Evolutionary conservation across 306 rosid species (phyloP).

Genomic region (Albizia julibrissin): DNA sequence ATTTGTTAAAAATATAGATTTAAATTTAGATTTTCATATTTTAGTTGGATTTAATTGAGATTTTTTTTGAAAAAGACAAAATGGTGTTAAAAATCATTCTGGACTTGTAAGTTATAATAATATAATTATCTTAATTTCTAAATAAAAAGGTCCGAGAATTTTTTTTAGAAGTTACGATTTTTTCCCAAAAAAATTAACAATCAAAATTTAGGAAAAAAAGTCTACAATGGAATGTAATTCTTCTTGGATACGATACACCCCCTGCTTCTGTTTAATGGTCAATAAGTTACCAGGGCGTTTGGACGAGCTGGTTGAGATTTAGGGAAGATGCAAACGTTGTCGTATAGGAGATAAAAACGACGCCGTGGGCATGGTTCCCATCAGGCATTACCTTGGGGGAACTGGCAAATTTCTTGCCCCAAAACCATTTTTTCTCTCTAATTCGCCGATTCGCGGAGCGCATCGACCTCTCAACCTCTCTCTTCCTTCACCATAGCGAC

Average conservation of each 20-base stretch:
- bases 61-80: no score
- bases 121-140: no score
- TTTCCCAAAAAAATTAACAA: no score
- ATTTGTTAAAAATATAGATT: no score
- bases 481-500: conserved; percentile 50
- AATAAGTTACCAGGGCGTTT: background rate
- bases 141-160: no score
- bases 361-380: conserved; percentile 14
- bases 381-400: conserved; percentile 1
- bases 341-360: conserved; percentile 36
- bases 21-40: no score
- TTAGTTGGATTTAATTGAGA: no score
- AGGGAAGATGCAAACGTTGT: conserved; percentile 39
- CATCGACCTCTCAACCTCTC: conserved; percentile 19
- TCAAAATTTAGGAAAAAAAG: background rate
- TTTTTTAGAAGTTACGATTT: no score
- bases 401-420: conserved; percentile 29
- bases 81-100: no score
- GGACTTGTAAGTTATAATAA: no score
- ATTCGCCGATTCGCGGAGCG: conserved; percentile 46
- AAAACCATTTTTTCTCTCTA: conserved; percentile 10
- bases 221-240: no score
- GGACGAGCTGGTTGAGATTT: background rate
- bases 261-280: no score
- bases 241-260: background rate